phyloP scores from a whole-genome alignment of 2,329 filamentous ascomycete species.

The Penicillium janthinellum region DNA sequence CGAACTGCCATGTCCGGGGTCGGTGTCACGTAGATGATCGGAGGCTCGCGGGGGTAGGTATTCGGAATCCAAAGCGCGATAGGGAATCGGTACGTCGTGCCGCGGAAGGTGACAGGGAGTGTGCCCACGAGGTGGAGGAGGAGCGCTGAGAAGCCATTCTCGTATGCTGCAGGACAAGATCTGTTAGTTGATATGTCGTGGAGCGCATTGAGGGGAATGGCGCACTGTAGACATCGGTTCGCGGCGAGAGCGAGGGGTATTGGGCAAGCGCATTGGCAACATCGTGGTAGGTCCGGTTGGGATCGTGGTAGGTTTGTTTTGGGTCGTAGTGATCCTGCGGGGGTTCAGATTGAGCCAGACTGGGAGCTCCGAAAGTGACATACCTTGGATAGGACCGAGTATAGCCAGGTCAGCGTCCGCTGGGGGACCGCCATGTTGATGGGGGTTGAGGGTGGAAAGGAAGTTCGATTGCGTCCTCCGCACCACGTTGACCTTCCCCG shows the following conservation, averaged over 20 bases:
- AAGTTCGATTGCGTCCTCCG: background rate
- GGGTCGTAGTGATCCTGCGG: constrained; percentile 41
- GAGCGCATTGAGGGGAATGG: constrained; percentile 11
- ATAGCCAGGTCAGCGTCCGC: constrained; percentile 91
- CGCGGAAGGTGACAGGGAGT: constrained; percentile 86
- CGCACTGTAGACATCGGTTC: constrained; percentile 94
- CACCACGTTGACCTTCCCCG: constrained; percentile 15
- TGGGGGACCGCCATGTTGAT: constrained; percentile 68
- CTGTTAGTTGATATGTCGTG: constrained; percentile 15
- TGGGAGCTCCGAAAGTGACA: constrained; percentile 9
- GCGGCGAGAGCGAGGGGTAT: constrained; percentile 76
- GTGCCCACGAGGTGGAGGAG: constrained; percentile 86
- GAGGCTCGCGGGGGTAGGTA: constrained; percentile 81
- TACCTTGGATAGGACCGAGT: constrained; percentile 82
- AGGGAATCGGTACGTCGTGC: constrained; percentile 86
- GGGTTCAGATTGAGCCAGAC: constrained; percentile 6
- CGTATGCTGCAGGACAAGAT: constrained; percentile 66
- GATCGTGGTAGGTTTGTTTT: constrained; percentile 84
- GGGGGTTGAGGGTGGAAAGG: constrained; percentile 1
- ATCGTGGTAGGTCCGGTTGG: constrained; percentile 90
- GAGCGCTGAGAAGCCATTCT: constrained; percentile 82
- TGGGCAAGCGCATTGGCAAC: constrained; percentile 78
- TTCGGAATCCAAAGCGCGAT: constrained; percentile 92
- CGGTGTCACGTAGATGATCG: constrained; percentile 85
- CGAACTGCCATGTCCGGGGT: constrained; percentile 86